These are phyloP conservation scores for Ascobolus immersus DNA, from an alignment of 495 filamentous ascomycete species.

Conservation along the genomic window DNA sequence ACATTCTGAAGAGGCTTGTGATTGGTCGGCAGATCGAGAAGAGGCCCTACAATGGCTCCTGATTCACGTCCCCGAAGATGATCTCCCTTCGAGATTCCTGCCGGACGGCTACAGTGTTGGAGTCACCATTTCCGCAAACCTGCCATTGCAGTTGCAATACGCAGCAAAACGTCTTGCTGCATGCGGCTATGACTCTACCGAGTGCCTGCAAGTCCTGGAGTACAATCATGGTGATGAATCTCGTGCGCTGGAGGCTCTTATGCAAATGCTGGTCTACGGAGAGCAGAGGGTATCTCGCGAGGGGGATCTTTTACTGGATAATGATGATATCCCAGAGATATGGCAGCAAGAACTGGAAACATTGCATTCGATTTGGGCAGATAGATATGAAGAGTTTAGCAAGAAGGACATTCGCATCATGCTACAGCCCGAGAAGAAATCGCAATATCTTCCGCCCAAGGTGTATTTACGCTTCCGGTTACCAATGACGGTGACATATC, in stretches of 20 bases:
- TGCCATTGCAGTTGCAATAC: conserved; percentile 18
- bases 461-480: conserved; percentile 8
- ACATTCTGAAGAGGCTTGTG: conserved; percentile 69
- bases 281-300: conserved; percentile 2
- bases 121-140: conserved; percentile 55
- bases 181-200: not conserved
- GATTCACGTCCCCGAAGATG: conserved; percentile 89
- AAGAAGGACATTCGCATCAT: conserved; percentile 2
- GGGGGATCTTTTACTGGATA: conserved; percentile 9
- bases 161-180: conserved; percentile 8
- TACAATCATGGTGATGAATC: conserved; percentile 42
- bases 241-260: conserved; percentile 52
- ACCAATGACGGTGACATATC: conserved; percentile 33
- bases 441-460: conserved; percentile 5
- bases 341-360: conserved; percentile 72
- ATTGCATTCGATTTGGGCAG: conserved; percentile 49
- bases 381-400: conserved; percentile 7
- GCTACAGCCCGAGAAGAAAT: not conserved
- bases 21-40: conserved; percentile 72
- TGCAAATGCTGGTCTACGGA: conserved; percentile 32
- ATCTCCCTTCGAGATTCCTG: conserved; percentile 66
- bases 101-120: conserved; percentile 78
- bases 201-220: conserved; percentile 45
- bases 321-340: conserved; percentile 14
- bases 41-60: conserved; percentile 80